These are phyloP conservation scores for Capillidium heterosporum DNA, from an alignment of 371 early-diverging fungal genomes.

Conservation along the genomic window DNA sequence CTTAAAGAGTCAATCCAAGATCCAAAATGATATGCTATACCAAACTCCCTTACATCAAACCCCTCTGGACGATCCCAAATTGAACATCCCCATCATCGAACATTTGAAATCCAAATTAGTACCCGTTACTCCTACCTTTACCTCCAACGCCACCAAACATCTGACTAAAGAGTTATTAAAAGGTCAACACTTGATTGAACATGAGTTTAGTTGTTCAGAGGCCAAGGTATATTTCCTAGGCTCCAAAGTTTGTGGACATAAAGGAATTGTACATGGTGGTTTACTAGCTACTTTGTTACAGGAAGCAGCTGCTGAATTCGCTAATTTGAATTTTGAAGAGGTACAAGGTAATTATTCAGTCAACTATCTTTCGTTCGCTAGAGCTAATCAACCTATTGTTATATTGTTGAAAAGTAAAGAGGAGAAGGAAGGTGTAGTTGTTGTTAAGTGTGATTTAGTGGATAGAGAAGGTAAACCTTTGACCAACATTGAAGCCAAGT, in stretches of 20 bases:
- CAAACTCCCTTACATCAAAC: too few species aligned
- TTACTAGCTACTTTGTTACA: conserved; percentile 1
- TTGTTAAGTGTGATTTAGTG: not conserved
- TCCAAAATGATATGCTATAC: too few species aligned
- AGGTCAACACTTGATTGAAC: not conserved
- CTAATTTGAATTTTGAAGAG: not conserved
- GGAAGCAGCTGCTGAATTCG: not conserved
- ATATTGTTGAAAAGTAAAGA: not conserved
- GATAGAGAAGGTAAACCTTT: not conserved
- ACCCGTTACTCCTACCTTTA: too few species aligned
- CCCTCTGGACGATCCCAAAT: too few species aligned
- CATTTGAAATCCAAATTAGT: too few species aligned
- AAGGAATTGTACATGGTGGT: conserved; percentile 2
- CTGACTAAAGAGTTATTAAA: not conserved
- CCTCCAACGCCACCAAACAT: not conserved
- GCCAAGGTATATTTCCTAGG: not conserved
- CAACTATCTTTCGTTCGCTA: not conserved
- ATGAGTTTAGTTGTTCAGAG: not conserved
- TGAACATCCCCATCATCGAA: too few species aligned
- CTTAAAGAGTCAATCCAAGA: too few species aligned
- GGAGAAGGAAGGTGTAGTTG: not conserved
- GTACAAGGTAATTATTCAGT: not conserved
- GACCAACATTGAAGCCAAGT: not conserved
- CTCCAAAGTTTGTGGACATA: not conserved
- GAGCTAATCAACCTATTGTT: not conserved